These are phyloP conservation scores for Lagerstroemia speciosa DNA, from an alignment of 345 rosid genomes.

Conservation along the genomic window DNA sequence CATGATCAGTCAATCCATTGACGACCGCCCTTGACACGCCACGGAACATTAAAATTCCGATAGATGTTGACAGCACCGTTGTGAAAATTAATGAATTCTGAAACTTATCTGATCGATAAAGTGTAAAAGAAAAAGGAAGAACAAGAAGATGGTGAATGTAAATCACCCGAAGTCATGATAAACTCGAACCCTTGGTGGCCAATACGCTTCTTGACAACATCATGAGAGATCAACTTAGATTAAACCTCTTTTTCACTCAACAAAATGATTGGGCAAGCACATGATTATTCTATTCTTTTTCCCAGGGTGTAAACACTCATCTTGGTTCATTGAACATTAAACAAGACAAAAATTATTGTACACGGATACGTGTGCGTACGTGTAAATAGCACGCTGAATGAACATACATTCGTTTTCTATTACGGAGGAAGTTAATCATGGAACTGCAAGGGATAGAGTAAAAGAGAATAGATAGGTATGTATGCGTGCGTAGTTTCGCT, in stretches of 20 bases:
- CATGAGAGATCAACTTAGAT: neutral
- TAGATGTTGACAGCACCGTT: neutral
- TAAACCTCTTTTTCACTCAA: neutral
- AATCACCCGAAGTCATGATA: neutral
- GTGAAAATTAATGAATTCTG: too few relatives aligned
- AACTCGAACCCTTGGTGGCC: neutral
- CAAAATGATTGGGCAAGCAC: neutral
- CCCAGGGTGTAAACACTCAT: neutral
- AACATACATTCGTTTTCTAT: too few relatives aligned
- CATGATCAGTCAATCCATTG: neutral
- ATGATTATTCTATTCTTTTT: neutral
- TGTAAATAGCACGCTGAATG: too few relatives aligned
- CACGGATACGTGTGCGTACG: too few relatives aligned
- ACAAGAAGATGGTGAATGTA: neutral
- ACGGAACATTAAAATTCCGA: neutral
- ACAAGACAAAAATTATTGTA: neutral
- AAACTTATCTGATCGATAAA: neutral
- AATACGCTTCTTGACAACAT: neutral
- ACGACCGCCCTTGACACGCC: neutral
- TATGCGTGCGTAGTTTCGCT: too few relatives aligned
- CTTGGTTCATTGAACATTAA: conserved; percentile 3
- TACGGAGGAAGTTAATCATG: too few relatives aligned
- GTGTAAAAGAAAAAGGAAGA: too few relatives aligned
- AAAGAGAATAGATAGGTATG: too few relatives aligned
- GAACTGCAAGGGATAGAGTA: too few relatives aligned